Evolutionary conservation across 1,284 basidiomycete genomes (phyloP).

Genomic region (Paramarasmius palmivorus): DNA sequence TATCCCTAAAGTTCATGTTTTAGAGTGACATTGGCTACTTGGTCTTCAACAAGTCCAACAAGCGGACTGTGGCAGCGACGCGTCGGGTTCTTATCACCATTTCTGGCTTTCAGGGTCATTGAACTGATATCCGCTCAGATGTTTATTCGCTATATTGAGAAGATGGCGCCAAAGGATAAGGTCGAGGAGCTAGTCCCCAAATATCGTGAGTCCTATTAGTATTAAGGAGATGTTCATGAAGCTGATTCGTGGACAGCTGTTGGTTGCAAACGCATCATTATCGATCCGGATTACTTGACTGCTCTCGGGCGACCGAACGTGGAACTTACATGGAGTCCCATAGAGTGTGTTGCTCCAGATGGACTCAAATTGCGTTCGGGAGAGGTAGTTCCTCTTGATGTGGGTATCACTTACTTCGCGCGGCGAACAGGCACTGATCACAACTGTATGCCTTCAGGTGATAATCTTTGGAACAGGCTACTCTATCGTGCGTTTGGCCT

Average conservation of each 20-base stretch:
- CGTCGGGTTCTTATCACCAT: slow-evolving; percentile 27
- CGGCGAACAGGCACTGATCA: not conserved
- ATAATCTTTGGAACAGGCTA: slow-evolving; percentile 55
- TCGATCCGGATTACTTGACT: slow-evolving; percentile 54
- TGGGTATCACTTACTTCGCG: not conserved
- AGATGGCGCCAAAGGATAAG: slow-evolving; percentile 45
- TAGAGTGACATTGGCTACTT: slow-evolving; percentile 37
- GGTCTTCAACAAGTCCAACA: slow-evolving; percentile 38
- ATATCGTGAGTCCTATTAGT: slow-evolving; percentile 37
- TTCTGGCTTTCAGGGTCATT: slow-evolving; percentile 1
- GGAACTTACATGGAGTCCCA: slow-evolving; percentile 43
- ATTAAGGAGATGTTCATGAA: not conserved
- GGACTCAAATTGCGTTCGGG: slow-evolving; percentile 51
- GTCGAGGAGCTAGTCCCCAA: slow-evolving; percentile 44
- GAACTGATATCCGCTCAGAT: slow-evolving; percentile 24
- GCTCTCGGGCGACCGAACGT: slow-evolving; percentile 54
- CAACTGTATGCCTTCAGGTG: slow-evolving; percentile 13
- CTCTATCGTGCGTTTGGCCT: slow-evolving; percentile 34
- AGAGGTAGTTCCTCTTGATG: slow-evolving; percentile 46
- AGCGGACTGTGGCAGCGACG: slow-evolving; percentile 24
- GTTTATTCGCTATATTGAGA: slow-evolving; percentile 44
- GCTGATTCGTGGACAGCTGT: slow-evolving; percentile 34
- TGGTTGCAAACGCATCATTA: slow-evolving; percentile 57
- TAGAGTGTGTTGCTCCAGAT: slow-evolving; percentile 41
- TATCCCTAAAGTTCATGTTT: not conserved